A percentile compares a stretch with the other conserved stretches of the same genome.
Evolutionary conservation across 169 alveolate species (phyloP).

Genomic region (Plasmodium gonderi): DNA sequence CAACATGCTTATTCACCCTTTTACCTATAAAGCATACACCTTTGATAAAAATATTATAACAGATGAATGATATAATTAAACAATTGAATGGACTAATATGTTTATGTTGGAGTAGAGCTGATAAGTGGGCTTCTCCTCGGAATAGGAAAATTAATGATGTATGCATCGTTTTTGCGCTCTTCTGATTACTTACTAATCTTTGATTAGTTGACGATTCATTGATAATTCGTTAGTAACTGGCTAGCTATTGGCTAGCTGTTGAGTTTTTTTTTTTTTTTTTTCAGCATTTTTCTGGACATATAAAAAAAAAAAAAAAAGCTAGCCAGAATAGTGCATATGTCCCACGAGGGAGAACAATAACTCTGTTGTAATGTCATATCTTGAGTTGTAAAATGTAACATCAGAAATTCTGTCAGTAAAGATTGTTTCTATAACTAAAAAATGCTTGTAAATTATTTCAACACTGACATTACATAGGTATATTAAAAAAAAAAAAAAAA

Average conservation of each 20-base stretch:
- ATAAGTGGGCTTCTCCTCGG: not conserved
- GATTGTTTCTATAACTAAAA: not conserved
- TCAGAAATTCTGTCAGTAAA: not conserved
- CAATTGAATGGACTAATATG: not conserved
- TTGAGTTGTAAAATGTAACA: not conserved
- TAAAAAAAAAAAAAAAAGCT: not conserved
- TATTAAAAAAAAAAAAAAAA: not conserved
- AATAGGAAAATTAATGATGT: not conserved
- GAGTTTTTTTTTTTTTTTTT: not conserved
- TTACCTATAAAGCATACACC: too few species aligned
- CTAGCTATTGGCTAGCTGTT: not conserved
- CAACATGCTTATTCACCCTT: too few species aligned
- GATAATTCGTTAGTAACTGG: not conserved
- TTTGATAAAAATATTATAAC: not conserved
- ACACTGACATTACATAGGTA: not conserved
- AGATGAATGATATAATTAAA: not conserved
- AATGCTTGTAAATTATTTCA: not conserved
- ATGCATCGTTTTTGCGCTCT: not conserved
- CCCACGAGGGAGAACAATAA: not conserved
- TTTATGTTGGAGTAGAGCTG: not conserved
- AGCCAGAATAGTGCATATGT: not conserved
- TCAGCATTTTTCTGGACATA: not conserved
- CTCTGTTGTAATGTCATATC: not conserved
- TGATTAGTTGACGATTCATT: too few species aligned
- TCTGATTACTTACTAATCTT: too few species aligned